Evolutionary conservation across 345 rosid genomes (phyloP).

Genomic region (Gossypium herbaceum): DNA sequence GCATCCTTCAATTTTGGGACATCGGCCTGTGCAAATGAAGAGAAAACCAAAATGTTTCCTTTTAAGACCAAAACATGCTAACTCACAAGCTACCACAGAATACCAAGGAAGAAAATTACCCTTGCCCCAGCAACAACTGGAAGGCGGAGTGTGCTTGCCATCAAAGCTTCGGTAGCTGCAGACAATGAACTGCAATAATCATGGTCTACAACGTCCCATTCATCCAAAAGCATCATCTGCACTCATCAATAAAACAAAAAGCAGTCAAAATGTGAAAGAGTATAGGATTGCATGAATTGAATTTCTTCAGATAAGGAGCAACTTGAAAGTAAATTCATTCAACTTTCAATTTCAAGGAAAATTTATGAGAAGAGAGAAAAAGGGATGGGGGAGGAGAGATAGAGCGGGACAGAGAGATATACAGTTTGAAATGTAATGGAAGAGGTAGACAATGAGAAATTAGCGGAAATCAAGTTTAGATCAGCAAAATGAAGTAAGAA

Average conservation of each 20-base stretch:
- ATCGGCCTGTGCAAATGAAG: conserved; percentile 54
- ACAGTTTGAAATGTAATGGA: neutral
- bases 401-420: neutral
- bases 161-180: conserved; percentile 72
- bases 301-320: conserved; percentile 7
- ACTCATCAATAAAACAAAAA: conserved; percentile 3
- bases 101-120: conserved; percentile 32
- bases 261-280: neutral
- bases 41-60: conserved; percentile 2
- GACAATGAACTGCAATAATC: conserved; percentile 62
- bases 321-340: neutral
- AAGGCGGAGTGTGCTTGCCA: conserved; percentile 80
- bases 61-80: conserved; percentile 9
- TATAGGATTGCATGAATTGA: neutral
- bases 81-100: neutral
- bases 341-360: neutral
- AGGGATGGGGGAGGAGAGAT: neutral
- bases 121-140: conserved; percentile 77
- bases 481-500: neutral
- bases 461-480: neutral
- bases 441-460: neutral
- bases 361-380: neutral
- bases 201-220: conserved; percentile 49
- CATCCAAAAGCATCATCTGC: conserved; percentile 68
- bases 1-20: conserved; percentile 68